Percentiles rank a stretch among this genome's conserved stretches.
Evolutionary conservation across 2,329 filamentous ascomycete genomes (phyloP).

Genomic region (Alternaria rosae): DNA sequence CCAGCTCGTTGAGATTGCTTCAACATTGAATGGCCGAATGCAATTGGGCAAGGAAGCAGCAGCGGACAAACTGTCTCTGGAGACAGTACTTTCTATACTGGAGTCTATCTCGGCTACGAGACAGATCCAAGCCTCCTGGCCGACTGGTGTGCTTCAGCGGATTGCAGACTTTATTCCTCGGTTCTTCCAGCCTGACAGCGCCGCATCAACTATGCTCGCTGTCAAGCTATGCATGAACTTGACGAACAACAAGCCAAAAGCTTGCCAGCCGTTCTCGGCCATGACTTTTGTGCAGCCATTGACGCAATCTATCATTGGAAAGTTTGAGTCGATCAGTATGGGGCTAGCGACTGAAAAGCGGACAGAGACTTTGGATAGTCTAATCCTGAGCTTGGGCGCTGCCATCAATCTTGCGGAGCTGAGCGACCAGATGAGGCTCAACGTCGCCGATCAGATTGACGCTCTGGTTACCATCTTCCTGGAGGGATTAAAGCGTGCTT

Average conservation of each 20-base stretch:
- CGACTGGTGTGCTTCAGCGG: slow-evolving; percentile 59
- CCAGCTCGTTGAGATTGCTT: slow-evolving; percentile 56
- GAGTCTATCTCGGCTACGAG: slow-evolving; percentile 58
- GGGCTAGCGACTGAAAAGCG: slow-evolving; percentile 59
- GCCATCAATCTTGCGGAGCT: slow-evolving; percentile 90
- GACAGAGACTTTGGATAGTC: slow-evolving; percentile 66
- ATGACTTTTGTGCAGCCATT: slow-evolving; percentile 58
- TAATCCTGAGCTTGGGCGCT: slow-evolving; percentile 80
- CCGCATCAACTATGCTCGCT: slow-evolving; percentile 52
- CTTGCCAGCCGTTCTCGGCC: slow-evolving; percentile 72
- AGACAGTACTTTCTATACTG: slow-evolving; percentile 59
- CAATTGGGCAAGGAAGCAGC: slow-evolving; percentile 18
- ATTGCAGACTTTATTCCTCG: slow-evolving; percentile 57
- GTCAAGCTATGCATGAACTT: slow-evolving; percentile 82
- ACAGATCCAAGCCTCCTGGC: slow-evolving; percentile 47
- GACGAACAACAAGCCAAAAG: slow-evolving; percentile 78
- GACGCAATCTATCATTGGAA: slow-evolving; percentile 34
- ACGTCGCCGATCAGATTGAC: slow-evolving; percentile 56
- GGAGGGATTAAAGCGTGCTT: slow-evolving; percentile 69
- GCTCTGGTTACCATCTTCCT: slow-evolving; percentile 71
- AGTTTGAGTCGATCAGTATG: slow-evolving; percentile 32
- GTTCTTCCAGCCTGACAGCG: slow-evolving; percentile 30
- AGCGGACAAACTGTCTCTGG: slow-evolving; percentile 43
- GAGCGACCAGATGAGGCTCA: slow-evolving; percentile 63
- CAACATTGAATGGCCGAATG: slow-evolving; percentile 21